These are phyloP conservation scores for Paragyromitra xinjiangensis DNA, from an alignment of 495 filamentous ascomycete species.

Conservation along the genomic window DNA sequence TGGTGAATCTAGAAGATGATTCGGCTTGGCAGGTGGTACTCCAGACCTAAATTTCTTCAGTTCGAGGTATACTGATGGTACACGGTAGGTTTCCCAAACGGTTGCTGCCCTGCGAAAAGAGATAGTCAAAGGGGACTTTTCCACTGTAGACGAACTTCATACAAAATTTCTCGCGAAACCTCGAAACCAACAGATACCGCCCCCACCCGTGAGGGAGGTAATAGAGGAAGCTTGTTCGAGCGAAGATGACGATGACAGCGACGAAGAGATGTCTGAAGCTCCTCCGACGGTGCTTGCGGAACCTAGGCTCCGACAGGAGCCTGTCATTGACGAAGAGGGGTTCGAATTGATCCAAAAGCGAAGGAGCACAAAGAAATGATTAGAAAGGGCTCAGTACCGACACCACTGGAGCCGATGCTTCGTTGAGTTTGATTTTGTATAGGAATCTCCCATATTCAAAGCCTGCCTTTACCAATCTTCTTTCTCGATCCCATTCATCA, in stretches of 20 bases:
- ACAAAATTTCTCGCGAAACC: constrained; percentile 69
- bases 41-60: background rate
- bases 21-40: constrained; percentile 67
- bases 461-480: background rate
- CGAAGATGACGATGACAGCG: constrained; percentile 67
- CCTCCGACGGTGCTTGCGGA: constrained; percentile 66
- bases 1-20: constrained; percentile 88
- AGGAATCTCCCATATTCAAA: background rate
- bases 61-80: background rate
- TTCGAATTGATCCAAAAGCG: constrained; percentile 64
- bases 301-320: constrained; percentile 71
- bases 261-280: constrained; percentile 80
- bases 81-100: constrained; percentile 67
- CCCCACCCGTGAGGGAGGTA: constrained; percentile 62
- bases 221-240: constrained; percentile 63
- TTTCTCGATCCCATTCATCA: background rate
- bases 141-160: constrained; percentile 73
- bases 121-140: constrained; percentile 71
- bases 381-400: constrained; percentile 59
- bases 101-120: constrained; percentile 73
- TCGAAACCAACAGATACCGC: constrained; percentile 65
- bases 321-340: constrained; percentile 90
- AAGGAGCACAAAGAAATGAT: constrained; percentile 69
- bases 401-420: background rate
- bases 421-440: background rate